A percentile compares a stretch with the other conserved stretches of the same genome.
Conservation (phyloP, 116 monocot genomes). For the Posidonia oceanica region DNA sequence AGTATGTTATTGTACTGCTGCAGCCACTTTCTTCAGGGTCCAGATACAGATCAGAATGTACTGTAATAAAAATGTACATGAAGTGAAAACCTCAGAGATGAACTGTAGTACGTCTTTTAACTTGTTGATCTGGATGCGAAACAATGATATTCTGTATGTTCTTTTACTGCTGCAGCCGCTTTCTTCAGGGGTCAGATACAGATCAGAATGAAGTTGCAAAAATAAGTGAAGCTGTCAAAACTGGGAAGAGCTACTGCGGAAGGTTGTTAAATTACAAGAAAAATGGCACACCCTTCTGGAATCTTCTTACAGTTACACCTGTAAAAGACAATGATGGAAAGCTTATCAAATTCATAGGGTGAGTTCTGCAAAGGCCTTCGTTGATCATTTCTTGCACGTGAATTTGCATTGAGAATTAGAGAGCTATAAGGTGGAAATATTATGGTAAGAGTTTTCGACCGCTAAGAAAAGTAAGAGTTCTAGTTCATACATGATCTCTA, state of each 20-base stretch:
- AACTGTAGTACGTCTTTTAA: neutral
- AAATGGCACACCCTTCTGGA: slow-evolving; percentile 86
- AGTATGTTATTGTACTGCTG: slow-evolving; percentile 19
- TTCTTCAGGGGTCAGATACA: slow-evolving; percentile 81
- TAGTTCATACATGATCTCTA: too few species aligned
- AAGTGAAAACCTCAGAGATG: too few species aligned
- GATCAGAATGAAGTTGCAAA: slow-evolving; percentile 56
- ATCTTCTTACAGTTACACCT: slow-evolving; percentile 79
- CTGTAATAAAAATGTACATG: too few species aligned
- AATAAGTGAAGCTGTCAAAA: slow-evolving; percentile 61
- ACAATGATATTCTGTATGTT: neutral
- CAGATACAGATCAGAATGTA: slow-evolving; percentile 47
- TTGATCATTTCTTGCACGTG: neutral
- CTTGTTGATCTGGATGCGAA: neutral
- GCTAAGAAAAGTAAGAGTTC: too few species aligned
- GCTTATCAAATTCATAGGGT: slow-evolving; percentile 85
- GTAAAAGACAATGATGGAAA: slow-evolving; percentile 59
- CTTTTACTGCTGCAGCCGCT: slow-evolving; percentile 60
- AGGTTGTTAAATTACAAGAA: slow-evolving; percentile 88
- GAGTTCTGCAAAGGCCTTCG: neutral
- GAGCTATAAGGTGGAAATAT: too few species aligned
- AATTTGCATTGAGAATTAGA: neutral
- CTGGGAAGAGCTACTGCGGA: slow-evolving; percentile 73
- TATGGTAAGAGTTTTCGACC: too few species aligned
- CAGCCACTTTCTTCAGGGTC: slow-evolving; percentile 93